Evolutionary conservation across 2,329 filamentous ascomycete species (phyloP), one percentile per base, ranked within the genome.

Genomic region (Alternaria viburni): DNA sequence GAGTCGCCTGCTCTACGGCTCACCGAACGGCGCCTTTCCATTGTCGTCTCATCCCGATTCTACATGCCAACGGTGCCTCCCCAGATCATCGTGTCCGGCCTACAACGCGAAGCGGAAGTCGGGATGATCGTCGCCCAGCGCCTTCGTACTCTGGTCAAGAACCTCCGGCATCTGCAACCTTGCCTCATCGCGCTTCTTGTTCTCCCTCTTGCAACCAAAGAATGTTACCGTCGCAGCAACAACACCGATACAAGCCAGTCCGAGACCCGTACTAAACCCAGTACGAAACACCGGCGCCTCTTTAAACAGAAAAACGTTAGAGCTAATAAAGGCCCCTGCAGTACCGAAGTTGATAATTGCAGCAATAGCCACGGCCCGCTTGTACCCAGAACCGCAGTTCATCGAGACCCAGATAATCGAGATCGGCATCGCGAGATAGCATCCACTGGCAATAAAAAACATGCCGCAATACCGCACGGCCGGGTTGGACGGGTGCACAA

Each of bases 391-490:
- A 1, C 68, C 69, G 68, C 66, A 72, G 79, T 83, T 88, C 69
- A 88, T 87, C 23, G 87, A 80, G 0, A 83, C 85, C 87, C 86
- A 88, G 9, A 83, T 83, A 32, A 89, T 73, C 72, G 86, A 86
- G 0, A 86, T 83, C 0, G 86, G 86, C 0, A 87, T 86, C 9
- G 84, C 85, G 1, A 86, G 85, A 73, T 87, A 88, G 1, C 83
- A 85, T 8, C 86, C 86, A 1, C 83, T 73, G 6, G 85, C 83
- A 28, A 85, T 83, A 59, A 88, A 84, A 70, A 85, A 87, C 30
- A 88, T 80, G 23, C 84, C 85, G 74, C 83, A 83, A 66, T 86
- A 86, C 9, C 82, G 78, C 23, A 86, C 80, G 51, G 83, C 82
- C 1, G 73, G 59, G 7, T 67, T 63, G 0, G 55, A 11, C 1